Evolutionary conservation across 2,329 filamentous ascomycete species (phyloP).

Genomic region (Fusarium azukiicola): DNA sequence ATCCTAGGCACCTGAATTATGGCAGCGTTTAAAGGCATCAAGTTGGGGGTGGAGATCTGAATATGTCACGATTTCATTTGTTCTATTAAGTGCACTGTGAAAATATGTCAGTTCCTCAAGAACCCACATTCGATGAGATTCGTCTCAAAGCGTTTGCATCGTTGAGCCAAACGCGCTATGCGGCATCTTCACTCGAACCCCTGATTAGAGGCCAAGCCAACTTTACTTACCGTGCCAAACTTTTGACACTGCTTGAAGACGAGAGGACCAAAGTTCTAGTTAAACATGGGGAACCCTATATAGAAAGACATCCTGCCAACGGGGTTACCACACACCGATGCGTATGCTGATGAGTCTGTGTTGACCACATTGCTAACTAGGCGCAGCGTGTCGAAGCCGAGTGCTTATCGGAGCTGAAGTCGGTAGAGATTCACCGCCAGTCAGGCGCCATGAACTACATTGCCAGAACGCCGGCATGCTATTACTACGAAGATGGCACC

Average conservation of each 20-base stretch:
- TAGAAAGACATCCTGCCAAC: slow-evolving; percentile 24
- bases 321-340: background rate
- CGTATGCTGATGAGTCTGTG: background rate
- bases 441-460: background rate
- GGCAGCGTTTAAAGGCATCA: background rate
- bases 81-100: too few relatives aligned
- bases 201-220: slow-evolving; percentile 14
- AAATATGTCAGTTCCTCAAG: background rate
- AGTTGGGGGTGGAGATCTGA: too few relatives aligned
- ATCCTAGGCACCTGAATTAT: background rate
- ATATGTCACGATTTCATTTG: too few relatives aligned
- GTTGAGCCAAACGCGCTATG: slow-evolving; percentile 1
- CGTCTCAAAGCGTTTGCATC: background rate
- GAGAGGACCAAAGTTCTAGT: background rate
- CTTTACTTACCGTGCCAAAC: slow-evolving; percentile 11
- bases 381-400: slow-evolving; percentile 12
- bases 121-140: background rate
- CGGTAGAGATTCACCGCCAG: rapidly evolving
- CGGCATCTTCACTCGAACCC: background rate
- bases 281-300: slow-evolving; percentile 26
- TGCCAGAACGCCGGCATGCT: background rate
- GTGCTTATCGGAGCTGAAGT: background rate
- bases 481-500: background rate
- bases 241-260: background rate
- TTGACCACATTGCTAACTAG: background rate